phyloP scores from a whole-genome alignment of 192 early-diverging fungal species.

The Podila clonocystis region DNA sequence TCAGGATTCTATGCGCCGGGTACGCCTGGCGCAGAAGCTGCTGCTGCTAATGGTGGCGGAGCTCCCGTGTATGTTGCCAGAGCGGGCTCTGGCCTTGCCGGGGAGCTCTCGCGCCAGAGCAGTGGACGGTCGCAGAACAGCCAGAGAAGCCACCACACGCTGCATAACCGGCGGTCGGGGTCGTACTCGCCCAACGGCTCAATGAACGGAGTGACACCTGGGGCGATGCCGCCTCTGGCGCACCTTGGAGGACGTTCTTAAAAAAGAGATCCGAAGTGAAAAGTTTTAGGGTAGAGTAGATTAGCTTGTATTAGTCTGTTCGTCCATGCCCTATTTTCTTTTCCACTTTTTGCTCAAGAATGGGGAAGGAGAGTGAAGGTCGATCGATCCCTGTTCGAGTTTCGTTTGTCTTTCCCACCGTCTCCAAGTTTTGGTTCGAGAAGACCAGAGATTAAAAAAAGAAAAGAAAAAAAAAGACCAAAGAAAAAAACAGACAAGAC shows the following conservation, averaged over 20 bases:
- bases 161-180: constrained; percentile 33
- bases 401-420: too few species aligned
- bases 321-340: too few species aligned
- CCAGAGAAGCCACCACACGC: constrained; percentile 9
- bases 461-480: too few species aligned
- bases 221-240: constrained; percentile 38
- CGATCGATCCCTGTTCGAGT: too few species aligned
- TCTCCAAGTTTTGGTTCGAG: too few species aligned
- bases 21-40: constrained; percentile 1
- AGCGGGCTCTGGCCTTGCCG: constrained; percentile 21
- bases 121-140: constrained; percentile 36
- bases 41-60: background rate
- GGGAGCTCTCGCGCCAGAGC: constrained; percentile 23
- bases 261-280: background rate
- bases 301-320: too few species aligned
- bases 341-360: too few species aligned
- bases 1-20: constrained; percentile 51
- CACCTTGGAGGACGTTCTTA: constrained; percentile 22
- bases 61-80: constrained; percentile 5
- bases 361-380: too few species aligned
- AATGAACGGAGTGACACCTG: constrained; percentile 21
- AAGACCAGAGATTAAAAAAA: background rate
- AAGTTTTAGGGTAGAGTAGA: background rate
- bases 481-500: too few species aligned
- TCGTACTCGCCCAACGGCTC: constrained; percentile 9